A percentile compares a stretch with the other conserved stretches of the same genome.
Conservation (phyloP, 1,139 yeast species). For the Taphrina confusa region DNA sequence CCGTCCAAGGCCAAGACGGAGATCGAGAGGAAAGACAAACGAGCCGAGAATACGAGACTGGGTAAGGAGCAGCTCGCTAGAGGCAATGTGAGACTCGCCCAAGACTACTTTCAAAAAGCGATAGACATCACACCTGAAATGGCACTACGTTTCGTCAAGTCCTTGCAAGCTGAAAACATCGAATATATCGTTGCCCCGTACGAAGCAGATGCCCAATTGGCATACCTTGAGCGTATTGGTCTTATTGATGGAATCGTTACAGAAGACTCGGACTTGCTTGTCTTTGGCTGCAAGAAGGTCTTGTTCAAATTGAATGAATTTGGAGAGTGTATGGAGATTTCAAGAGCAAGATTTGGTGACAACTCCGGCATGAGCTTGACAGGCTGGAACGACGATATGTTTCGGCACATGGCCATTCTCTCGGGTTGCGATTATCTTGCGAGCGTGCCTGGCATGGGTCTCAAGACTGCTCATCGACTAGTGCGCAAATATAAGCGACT, state of each 20-base stretch:
- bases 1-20: slow-evolving; percentile 82
- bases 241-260: slow-evolving; percentile 82
- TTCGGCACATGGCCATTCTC: slow-evolving; percentile 76
- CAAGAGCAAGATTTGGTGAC: slow-evolving; percentile 49
- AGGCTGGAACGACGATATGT: slow-evolving; percentile 57
- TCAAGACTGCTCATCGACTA: slow-evolving; percentile 69
- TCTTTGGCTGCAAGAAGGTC: slow-evolving; percentile 78
- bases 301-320: slow-evolving; percentile 79
- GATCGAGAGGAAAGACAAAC: slow-evolving; percentile 55
- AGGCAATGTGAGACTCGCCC: slow-evolving; percentile 64
- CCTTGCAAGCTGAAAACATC: slow-evolving; percentile 60
- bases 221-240: slow-evolving; percentile 74
- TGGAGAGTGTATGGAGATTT: slow-evolving; percentile 73
- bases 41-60: slow-evolving; percentile 59
- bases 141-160: slow-evolving; percentile 83
- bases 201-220: slow-evolving; percentile 98
- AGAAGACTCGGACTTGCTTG: slow-evolving; percentile 89
- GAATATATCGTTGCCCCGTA: slow-evolving; percentile 91
- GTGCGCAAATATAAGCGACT: slow-evolving; percentile 57
- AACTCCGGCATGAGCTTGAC: slow-evolving; percentile 52
- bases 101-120: slow-evolving; percentile 70
- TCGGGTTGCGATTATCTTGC: slow-evolving; percentile 96
- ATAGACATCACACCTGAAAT: slow-evolving; percentile 87
- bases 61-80: slow-evolving; percentile 56
- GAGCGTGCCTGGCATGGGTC: slow-evolving; percentile 80